Percentiles rank a stretch among this genome's conserved stretches.
phyloP scores from a whole-genome alignment of 345 rosid genomes.

The Bruguiera sexangula region DNA sequence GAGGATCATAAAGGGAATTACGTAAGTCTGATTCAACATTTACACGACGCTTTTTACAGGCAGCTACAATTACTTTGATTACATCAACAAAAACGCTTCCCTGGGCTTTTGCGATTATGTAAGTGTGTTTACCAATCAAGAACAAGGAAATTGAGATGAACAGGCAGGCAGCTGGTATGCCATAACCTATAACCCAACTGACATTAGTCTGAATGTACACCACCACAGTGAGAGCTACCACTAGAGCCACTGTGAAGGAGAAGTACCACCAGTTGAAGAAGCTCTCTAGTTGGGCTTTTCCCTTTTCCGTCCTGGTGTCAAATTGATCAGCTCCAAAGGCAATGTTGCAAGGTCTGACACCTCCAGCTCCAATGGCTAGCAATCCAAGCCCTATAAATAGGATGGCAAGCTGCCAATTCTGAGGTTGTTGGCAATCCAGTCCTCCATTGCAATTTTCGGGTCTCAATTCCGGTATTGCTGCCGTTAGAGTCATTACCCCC shows the following conservation, averaged over 20 bases:
- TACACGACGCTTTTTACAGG: constrained; percentile 37
- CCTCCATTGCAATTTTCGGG: constrained; percentile 40
- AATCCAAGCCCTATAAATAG: constrained; percentile 46
- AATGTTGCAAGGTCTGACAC: constrained; percentile 72
- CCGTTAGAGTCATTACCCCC: constrained; percentile 53
- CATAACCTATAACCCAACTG: constrained; percentile 64
- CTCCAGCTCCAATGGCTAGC: constrained; percentile 65
- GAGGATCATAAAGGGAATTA: constrained; percentile 40
- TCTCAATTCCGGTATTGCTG: constrained; percentile 38
- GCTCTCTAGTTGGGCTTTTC: constrained; percentile 48
- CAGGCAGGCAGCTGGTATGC: constrained; percentile 60
- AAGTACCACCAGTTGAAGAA: constrained; percentile 91
- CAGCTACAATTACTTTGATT: constrained; percentile 46
- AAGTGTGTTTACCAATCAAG: constrained; percentile 51
- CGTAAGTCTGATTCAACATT: background rate
- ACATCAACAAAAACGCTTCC: constrained; percentile 57
- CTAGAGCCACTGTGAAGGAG: constrained; percentile 55
- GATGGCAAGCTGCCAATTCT: constrained; percentile 44
- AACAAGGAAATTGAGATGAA: constrained; percentile 44
- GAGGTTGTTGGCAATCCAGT: constrained; percentile 32
- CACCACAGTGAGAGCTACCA: constrained; percentile 55
- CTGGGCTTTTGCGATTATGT: constrained; percentile 42
- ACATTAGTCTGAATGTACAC: constrained; percentile 61
- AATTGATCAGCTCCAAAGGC: constrained; percentile 83
- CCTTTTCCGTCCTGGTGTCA: constrained; percentile 46